Base-by-base conservation (phyloP, 495 filamentous ascomycete species). In the Parmelia sp. region DNA sequence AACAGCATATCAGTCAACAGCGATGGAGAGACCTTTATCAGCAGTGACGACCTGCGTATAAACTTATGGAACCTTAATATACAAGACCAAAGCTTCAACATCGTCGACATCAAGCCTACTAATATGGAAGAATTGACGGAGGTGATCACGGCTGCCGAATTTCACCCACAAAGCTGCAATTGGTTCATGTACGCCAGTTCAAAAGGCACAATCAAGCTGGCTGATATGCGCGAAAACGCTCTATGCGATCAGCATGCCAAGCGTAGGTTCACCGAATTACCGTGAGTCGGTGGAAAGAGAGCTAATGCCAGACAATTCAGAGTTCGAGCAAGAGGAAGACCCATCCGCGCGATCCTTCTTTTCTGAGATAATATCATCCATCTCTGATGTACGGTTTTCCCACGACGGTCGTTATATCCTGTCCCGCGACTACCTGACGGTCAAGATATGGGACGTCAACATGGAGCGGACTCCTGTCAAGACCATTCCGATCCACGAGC, bases 161-260 rank as follows among this genome's bases (percentile, higher is more conserved):
- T 98, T 74, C 94, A 98, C 74, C 94, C 94, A 35, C 81, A 86
- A 70, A 96, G 93, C 80, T 98, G 94, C 80, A 98, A 98, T 76
- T 96, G 90, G 91, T 98, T 98, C 78, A 98, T 98, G 95, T 98
- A 98, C 74, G 94, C 94, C 63, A 97, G 93, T 74, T 97, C 92
- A 58, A 98, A 98, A 76, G 94, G 94, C 61, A 98, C 94, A 15
- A 97, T 98, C 79, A 98, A 98, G 79, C 82, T 98, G 61, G 94
- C 94, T 39, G 94, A 98, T 73, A 98, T 98, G 94, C 83, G 94
- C 64, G 88, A 96, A 79, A 93, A 92, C 65, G 94, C 94, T 42
- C 79, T 98, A 62, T 98, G 94, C 74, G 94, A 98, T 73, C 85
- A 94, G 70, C 94, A 98, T 73, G 86, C 90, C 29, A 98, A 98